phyloP scores from a whole-genome alignment of 306 rosid species.

The Prunus mume region DNA sequence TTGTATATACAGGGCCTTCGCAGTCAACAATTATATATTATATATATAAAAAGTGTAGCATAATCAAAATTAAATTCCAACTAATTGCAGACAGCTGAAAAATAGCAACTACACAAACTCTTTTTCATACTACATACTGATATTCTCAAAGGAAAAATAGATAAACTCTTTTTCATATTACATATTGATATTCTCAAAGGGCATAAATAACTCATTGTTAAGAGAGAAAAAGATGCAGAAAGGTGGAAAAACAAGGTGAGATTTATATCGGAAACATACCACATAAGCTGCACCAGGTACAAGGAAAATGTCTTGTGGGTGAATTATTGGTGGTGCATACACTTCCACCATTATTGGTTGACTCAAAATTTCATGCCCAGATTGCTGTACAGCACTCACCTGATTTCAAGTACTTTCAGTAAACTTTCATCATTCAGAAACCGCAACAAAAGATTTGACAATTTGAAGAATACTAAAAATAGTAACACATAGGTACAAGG shows the following conservation, averaged over 20 bases:
- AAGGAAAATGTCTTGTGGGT: conserved; percentile 67
- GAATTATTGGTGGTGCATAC: conserved; percentile 73
- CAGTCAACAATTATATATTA: background rate
- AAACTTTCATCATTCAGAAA: conserved; percentile 23
- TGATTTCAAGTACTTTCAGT: conserved; percentile 40
- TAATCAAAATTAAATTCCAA: background rate
- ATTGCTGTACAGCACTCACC: conserved; percentile 69
- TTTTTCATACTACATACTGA: conserved; percentile 1
- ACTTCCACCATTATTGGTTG: conserved; percentile 81
- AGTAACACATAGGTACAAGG: background rate
- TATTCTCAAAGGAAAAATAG: conserved; percentile 10
- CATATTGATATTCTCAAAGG: conserved; percentile 13
- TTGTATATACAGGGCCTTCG: background rate
- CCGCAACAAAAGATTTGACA: conserved; percentile 19
- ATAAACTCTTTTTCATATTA: background rate
- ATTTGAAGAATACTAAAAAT: conserved; percentile 19
- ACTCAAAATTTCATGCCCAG: conserved; percentile 64
- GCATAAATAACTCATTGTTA: background rate
- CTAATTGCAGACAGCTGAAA: background rate
- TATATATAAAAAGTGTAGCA: background rate
- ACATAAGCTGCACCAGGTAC: conserved; percentile 82
- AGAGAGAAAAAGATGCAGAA: conserved; percentile 1
- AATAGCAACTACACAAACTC: background rate
- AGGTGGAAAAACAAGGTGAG: background rate
- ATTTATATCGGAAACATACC: conserved; percentile 46